Conservation (phyloP, 2,329 filamentous ascomycete species). For the Cercospora sp. region DNA sequence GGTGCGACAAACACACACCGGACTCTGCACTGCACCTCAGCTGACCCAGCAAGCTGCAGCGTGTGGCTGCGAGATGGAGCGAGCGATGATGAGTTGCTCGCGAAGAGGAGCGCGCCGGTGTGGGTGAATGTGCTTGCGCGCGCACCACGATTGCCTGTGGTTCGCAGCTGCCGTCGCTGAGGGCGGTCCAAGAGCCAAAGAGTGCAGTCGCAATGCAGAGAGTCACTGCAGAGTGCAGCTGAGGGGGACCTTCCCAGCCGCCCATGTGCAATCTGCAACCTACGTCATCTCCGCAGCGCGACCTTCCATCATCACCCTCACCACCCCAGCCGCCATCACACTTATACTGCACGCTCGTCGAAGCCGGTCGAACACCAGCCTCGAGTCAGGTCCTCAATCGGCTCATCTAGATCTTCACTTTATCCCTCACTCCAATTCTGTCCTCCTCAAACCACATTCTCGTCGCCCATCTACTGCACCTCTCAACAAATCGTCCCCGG, state of each 20-base stretch:
- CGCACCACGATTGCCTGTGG: not conserved
- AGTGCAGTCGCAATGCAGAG: constrained; percentile 3
- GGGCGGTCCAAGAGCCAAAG: not conserved
- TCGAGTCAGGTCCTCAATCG: not conserved
- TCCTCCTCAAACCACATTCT: not conserved
- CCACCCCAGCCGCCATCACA: not conserved
- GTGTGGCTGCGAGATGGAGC: not conserved
- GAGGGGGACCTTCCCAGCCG: constrained; percentile 1
- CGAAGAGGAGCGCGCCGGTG: not conserved
- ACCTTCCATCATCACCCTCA: not conserved
- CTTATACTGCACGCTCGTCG: not conserved
- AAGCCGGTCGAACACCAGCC: not conserved
- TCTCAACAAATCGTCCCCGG: not conserved
- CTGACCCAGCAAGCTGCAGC: constrained; percentile 14
- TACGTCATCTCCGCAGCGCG: not conserved
- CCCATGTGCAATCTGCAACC: constrained; percentile 1
- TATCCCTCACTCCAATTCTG: not conserved
- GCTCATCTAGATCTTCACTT: not conserved
- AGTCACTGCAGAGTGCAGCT: not conserved
- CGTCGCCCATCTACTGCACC: not conserved
- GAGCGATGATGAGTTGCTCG: not conserved
- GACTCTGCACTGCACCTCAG: constrained; percentile 13
- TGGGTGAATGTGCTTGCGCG: not conserved
- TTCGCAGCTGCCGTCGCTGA: not conserved
- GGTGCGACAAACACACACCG: constrained; percentile 7